Evolutionary conservation across 768 basidiomycete species (phyloP).

Genomic region (Leccinum sublutescens): DNA sequence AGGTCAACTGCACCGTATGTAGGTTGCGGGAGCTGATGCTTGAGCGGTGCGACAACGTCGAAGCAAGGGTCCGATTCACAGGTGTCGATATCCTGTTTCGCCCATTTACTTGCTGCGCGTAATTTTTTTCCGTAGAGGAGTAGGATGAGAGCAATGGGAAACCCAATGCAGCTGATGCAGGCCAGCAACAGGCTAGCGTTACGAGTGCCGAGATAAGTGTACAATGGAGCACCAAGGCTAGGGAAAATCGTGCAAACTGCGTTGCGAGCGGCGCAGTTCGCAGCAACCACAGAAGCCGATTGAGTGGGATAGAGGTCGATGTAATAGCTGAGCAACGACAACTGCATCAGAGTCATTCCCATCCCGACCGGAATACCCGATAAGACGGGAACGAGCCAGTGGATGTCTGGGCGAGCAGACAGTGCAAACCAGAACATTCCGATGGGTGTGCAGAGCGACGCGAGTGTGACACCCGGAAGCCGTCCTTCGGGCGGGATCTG

Average conservation of each 20-base stretch:
- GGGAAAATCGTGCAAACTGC: constrained; percentile 16
- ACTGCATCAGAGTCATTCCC: constrained; percentile 27
- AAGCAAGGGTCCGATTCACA: background rate
- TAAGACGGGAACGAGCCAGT: constrained; percentile 21
- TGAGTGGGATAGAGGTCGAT: constrained; percentile 27
- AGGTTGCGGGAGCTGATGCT: constrained; percentile 4
- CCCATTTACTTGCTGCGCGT: constrained; percentile 20
- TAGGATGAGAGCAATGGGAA: constrained; percentile 18
- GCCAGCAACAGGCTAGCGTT: constrained; percentile 21
- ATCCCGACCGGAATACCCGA: constrained; percentile 28
- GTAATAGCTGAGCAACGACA: constrained; percentile 27
- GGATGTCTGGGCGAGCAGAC: constrained; percentile 20
- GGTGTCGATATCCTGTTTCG: constrained; percentile 14
- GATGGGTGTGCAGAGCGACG: constrained; percentile 20
- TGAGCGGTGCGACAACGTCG: constrained; percentile 5
- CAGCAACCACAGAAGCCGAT: constrained; percentile 26
- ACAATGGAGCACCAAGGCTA: constrained; percentile 19
- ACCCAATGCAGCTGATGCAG: constrained; percentile 20
- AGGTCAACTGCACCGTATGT: constrained; percentile 14
- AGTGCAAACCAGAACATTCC: constrained; percentile 31
- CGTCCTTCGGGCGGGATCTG: constrained; percentile 21
- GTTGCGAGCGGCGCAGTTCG: constrained; percentile 21
- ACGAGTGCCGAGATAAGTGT: constrained; percentile 17
- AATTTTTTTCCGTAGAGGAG: constrained; percentile 14
- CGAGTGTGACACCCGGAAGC: constrained; percentile 19